Evolutionary conservation across 2,329 filamentous ascomycete genomes (phyloP), one percentile per base, ranked within the genome.

Genomic region (Exophiala dermatitidis): DNA sequence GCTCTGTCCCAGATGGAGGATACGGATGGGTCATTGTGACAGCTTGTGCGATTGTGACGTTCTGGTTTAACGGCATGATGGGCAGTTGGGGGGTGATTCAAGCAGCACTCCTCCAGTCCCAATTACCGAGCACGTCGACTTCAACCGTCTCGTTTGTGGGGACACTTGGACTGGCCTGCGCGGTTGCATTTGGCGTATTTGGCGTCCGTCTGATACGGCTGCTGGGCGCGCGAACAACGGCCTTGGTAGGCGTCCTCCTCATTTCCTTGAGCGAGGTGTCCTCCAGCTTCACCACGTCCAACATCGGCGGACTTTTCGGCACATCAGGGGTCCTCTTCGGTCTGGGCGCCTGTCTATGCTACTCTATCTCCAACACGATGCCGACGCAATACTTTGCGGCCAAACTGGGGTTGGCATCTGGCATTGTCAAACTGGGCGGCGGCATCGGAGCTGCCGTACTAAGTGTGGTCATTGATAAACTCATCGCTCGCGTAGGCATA

Each of bases 81-180:
- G 81, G 81, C 62, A 74, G 73, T 57, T 84, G 81, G 80, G 82
- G 81, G 28, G 73, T 85, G 0, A 68, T 83, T 44, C 81, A 85
- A 65, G 72, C 72, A 3, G 79, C 75, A 0, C 71, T 84, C 1
- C 41, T 60, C 26, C 74, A 82, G 2, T 66, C 75, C 33, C 67
- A 74, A 6, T 64, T 65, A 28, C 8, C 31, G 8, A 69, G 70
- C 0, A 66, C 81, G 1, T 71, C 72, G 0, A 70, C 79, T 0
- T 75, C 75, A 0, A 80, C 76, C 0, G 68, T 84, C 26, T 76
- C 79, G 1, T 84, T 82, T 57, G 76, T 84, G 2, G 81, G 80
- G 1, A 78, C 76, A 0, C 61, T 19, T 83, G 70, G 72, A 5
- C 68, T 76, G 1, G 73, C 77, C 0, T 71, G 75, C 50, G 74